These are phyloP conservation scores for Sporothrix schenckii DNA, from an alignment of 2,329 filamentous ascomycete genomes.

Conservation along the genomic window DNA sequence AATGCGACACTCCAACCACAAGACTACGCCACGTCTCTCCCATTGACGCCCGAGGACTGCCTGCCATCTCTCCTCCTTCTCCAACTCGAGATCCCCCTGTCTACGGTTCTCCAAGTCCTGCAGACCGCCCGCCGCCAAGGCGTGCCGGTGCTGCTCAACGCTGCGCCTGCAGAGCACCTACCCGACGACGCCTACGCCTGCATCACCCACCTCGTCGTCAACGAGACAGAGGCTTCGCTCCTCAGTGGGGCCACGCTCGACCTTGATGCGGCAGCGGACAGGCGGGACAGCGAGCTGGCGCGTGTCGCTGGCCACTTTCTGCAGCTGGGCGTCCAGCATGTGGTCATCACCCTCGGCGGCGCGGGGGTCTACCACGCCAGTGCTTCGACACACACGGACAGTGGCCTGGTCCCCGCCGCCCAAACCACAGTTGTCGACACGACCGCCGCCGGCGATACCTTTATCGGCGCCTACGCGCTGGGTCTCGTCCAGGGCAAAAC, in stretches of 20 bases:
- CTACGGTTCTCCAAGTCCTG: conserved; percentile 56
- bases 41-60: conserved; percentile 38
- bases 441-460: conserved; percentile 91
- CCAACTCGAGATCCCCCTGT: conserved; percentile 62
- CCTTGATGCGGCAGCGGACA: background rate
- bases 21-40: background rate
- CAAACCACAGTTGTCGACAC: conserved; percentile 84
- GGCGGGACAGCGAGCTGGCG: conserved; percentile 42
- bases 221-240: conserved; percentile 70
- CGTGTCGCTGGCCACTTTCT: conserved; percentile 58
- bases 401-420: conserved; percentile 61
- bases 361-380: conserved; percentile 69
- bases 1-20: conserved; percentile 57
- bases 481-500: conserved; percentile 58
- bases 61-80: conserved; percentile 58
- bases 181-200: conserved; percentile 60
- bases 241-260: conserved; percentile 50
- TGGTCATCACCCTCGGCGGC: conserved; percentile 81
- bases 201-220: conserved; percentile 69
- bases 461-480: conserved; percentile 84
- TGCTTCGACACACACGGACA: conserved; percentile 43
- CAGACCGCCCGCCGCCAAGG: conserved; percentile 43
- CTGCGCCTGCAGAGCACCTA: conserved; percentile 62
- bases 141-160: conserved; percentile 68
- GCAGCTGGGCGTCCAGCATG: conserved; percentile 67